Evolutionary conservation across 2,329 filamentous ascomycete genomes (phyloP).

Genomic region (Hymenoscyphus linearis): DNA sequence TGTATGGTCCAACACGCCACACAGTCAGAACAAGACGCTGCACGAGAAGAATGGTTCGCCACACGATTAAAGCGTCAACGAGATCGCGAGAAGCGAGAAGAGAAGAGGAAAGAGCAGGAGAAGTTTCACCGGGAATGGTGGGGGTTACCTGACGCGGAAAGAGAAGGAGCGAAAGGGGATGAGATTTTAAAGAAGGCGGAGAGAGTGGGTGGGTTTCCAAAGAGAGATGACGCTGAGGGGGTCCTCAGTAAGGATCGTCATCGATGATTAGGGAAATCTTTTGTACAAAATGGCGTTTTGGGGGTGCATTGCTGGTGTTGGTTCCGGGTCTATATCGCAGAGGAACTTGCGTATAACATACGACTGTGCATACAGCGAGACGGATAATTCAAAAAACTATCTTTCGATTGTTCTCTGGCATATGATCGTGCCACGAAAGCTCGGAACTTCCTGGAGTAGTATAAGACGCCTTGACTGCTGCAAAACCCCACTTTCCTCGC

Average conservation of each 20-base stretch:
- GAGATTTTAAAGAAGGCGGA: conserved; percentile 51
- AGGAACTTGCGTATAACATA: not conserved
- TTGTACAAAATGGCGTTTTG: conserved; percentile 5
- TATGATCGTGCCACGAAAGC: not conserved
- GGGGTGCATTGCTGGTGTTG: conserved; percentile 10
- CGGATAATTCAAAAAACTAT: not conserved
- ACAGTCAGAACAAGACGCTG: conserved; percentile 77
- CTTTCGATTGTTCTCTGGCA: not conserved
- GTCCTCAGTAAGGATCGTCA: conserved; percentile 33
- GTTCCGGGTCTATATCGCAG: not conserved
- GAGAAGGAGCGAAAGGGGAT: conserved; percentile 49
- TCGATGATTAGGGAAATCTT: conserved; percentile 21
- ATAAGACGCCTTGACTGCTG: too few species aligned
- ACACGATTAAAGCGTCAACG: conserved; percentile 64
- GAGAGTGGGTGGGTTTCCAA: conserved; percentile 49
- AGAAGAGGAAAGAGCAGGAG: conserved; percentile 56
- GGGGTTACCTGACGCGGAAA: conserved; percentile 54
- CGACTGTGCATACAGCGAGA: not conserved
- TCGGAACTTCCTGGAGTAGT: too few species aligned
- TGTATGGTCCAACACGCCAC: conserved; percentile 90
- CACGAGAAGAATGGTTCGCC: conserved; percentile 90
- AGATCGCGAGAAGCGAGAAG: conserved; percentile 59
- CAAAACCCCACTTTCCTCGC: too few species aligned
- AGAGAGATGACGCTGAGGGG: conserved; percentile 34
- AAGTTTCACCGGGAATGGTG: conserved; percentile 63